Conservation (phyloP, 345 rosid genomes). For the Dipteronia dyeriana region DNA sequence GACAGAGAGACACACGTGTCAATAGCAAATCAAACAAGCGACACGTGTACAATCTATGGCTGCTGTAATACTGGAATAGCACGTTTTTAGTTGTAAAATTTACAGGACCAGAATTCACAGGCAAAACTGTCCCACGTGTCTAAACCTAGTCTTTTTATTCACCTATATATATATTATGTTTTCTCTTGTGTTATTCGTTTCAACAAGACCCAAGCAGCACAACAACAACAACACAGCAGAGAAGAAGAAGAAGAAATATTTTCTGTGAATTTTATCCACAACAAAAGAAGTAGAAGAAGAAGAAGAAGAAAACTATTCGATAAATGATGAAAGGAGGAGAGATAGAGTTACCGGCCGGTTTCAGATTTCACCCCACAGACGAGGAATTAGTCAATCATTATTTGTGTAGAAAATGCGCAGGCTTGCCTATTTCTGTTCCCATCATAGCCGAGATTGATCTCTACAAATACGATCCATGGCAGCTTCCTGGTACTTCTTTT, state of each 20-base stretch:
- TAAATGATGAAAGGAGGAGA: conserved; percentile 44
- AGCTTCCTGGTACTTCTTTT: conserved; percentile 70
- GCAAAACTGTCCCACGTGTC: not conserved
- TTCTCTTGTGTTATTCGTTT: not conserved
- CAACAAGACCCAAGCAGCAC: not conserved
- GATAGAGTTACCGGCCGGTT: conserved; percentile 77
- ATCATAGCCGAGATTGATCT: conserved; percentile 84
- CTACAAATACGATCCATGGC: conserved; percentile 88
- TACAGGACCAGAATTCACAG: not conserved
- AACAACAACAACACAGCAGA: not conserved
- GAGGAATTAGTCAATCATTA: conserved; percentile 84
- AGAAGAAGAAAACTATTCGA: not conserved
- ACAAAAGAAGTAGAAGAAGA: not conserved
- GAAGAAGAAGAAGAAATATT: not conserved
- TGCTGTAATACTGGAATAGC: conserved; percentile 7
- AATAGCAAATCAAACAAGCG: not conserved
- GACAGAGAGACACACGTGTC: conserved; percentile 1
- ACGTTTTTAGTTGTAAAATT: not conserved
- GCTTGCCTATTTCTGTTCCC: conserved; percentile 56
- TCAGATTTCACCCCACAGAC: conserved; percentile 96
- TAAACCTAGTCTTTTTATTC: conserved; percentile 5
- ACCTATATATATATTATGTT: conserved; percentile 1
- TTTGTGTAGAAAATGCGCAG: conserved; percentile 65
- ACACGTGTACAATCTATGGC: not conserved
- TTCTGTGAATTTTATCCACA: not conserved